Evolutionary conservation across 1,284 basidiomycete species (phyloP).

Genomic region (Apiotrichum siamense): DNA sequence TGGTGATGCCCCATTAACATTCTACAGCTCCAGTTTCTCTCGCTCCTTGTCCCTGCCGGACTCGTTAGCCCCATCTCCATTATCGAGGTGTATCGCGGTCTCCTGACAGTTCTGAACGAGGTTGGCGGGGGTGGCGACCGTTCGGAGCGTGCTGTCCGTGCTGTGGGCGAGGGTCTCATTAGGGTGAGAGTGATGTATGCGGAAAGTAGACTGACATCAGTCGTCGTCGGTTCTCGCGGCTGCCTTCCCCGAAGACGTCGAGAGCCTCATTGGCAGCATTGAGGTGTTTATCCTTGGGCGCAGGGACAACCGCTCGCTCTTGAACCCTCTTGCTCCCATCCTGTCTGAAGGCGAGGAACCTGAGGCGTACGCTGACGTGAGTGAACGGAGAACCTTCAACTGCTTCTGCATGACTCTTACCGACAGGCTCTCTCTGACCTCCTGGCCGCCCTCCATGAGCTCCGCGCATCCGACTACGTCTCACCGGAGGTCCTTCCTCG

Average conservation of each 20-base stretch:
- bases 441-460: slow-evolving; percentile 30
- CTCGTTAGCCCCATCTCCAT: slow-evolving; percentile 70
- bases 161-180: slow-evolving; percentile 80
- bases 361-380: slow-evolving; percentile 31
- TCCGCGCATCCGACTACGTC: slow-evolving; percentile 27
- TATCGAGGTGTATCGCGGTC: slow-evolving; percentile 68
- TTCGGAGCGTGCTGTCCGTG: slow-evolving; percentile 74
- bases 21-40: slow-evolving; percentile 72
- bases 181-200: slow-evolving; percentile 54
- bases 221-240: slow-evolving; percentile 32
- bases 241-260: slow-evolving; percentile 31
- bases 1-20: slow-evolving; percentile 46
- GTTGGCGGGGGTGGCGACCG: slow-evolving; percentile 81
- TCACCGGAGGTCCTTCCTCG: slow-evolving; percentile 53
- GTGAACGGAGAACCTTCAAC: no score
- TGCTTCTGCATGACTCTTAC: not conserved
- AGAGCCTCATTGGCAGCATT: slow-evolving; percentile 29
- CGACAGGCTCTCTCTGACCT: slow-evolving; percentile 35
- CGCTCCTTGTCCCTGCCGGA: slow-evolving; percentile 68
- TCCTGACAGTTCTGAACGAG: slow-evolving; percentile 78
- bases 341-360: slow-evolving; percentile 28
- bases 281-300: slow-evolving; percentile 37
- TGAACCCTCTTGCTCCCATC: slow-evolving; percentile 34
- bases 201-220: slow-evolving; percentile 16
- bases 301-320: slow-evolving; percentile 22